phyloP scores from a whole-genome alignment of 2,329 filamentous ascomycete species.

The Apiospora sp. region DNA sequence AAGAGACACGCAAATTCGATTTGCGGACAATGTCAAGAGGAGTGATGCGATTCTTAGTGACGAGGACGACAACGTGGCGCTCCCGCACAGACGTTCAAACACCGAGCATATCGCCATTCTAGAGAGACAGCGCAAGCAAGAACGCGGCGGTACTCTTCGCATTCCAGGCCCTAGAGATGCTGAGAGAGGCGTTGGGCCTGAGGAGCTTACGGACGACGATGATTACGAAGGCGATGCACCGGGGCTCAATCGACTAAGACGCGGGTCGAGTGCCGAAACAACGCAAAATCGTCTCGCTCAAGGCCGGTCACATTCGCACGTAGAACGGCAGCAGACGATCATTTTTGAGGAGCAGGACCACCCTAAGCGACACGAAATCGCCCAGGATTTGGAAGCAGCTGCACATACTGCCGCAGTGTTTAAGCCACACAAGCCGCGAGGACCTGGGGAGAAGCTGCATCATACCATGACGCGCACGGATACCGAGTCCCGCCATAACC shows the following conservation, averaged over 20 bases:
- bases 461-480: constrained; percentile 42
- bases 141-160: constrained; percentile 76
- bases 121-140: constrained; percentile 79
- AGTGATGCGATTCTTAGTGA: constrained; percentile 56
- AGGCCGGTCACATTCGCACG: background rate
- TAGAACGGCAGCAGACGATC: constrained; percentile 56
- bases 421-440: constrained; percentile 53
- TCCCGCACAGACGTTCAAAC: constrained; percentile 62
- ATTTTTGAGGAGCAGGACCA: constrained; percentile 71
- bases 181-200: constrained; percentile 80
- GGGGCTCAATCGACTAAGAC: constrained; percentile 41
- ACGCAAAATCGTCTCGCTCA: constrained; percentile 11
- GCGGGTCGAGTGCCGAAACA: constrained; percentile 40
- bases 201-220: constrained; percentile 51
- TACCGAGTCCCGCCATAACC: constrained; percentile 37
- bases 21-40: constrained; percentile 71
- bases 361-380: constrained; percentile 46
- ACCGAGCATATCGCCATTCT: constrained; percentile 90
- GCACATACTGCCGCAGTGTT: constrained; percentile 50
- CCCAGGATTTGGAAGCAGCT: constrained; percentile 52
- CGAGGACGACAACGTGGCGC: constrained; percentile 55
- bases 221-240: constrained; percentile 37
- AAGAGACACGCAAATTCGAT: constrained; percentile 64
- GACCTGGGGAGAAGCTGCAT: constrained; percentile 47
- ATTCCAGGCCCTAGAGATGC: constrained; percentile 94